phyloP scores from a whole-genome alignment of 805 yeast species.

The Candida nitratophila region DNA sequence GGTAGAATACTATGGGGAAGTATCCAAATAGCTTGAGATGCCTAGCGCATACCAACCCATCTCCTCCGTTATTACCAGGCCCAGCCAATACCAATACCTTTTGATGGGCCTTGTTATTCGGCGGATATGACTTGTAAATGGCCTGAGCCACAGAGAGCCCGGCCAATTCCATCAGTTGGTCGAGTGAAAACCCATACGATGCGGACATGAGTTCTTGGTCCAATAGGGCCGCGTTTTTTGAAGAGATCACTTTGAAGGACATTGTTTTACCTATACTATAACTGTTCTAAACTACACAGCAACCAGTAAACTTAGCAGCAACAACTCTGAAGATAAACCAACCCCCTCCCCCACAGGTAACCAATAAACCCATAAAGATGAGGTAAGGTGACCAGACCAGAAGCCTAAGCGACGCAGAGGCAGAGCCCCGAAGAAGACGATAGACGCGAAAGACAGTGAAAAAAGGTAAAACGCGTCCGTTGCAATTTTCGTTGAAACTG shows the following conservation, averaged over 20 bases:
- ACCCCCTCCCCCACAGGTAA: no score
- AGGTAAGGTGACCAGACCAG: no score
- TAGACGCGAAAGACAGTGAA: no score
- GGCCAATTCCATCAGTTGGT: slow-evolving; percentile 93
- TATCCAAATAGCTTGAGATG: slow-evolving; percentile 80
- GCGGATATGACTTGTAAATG: slow-evolving; percentile 62
- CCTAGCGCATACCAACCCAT: slow-evolving; percentile 92
- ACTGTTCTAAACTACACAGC: no score
- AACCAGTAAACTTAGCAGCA: no score
- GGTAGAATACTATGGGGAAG: slow-evolving; percentile 71
- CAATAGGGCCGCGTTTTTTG: slow-evolving; percentile 62
- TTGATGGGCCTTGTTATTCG: slow-evolving; percentile 20
- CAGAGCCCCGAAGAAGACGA: no score
- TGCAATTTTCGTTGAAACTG: no score
- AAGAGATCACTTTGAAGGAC: slow-evolving; percentile 36
- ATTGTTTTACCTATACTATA: slow-evolving; percentile 9
- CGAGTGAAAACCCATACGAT: slow-evolving; percentile 66
- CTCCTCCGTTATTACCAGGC: slow-evolving; percentile 97
- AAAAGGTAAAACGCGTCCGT: no score
- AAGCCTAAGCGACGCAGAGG: no score
- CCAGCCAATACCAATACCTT: slow-evolving; percentile 73
- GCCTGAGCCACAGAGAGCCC: slow-evolving; percentile 93
- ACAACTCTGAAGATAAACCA: no score
- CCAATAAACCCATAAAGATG: no score
- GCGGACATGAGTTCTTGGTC: slow-evolving; percentile 86